These are phyloP conservation scores for Gossypium gossypioides DNA, from an alignment of 441 rosid genomes.

Conservation along the genomic window DNA sequence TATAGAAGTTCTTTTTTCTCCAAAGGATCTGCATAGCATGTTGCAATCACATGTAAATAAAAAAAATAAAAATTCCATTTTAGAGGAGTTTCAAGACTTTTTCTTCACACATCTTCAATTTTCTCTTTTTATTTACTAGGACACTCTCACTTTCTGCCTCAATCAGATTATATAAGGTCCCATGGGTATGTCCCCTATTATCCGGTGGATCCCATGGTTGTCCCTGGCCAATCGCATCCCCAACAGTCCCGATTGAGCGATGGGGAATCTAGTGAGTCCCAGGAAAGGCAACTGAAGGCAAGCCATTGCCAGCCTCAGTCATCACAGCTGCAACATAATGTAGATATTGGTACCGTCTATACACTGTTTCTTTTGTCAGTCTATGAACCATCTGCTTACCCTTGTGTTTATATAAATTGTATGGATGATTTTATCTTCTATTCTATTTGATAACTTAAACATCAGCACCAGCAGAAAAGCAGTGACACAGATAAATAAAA, in stretches of 20 bases:
- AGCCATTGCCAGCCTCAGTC: constrained; percentile 17
- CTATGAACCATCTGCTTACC: background rate
- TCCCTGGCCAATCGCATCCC: constrained; percentile 10
- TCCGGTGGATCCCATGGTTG: constrained; percentile 16
- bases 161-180: constrained; percentile 12
- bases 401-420: background rate
- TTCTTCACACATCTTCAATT: background rate
- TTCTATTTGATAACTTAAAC: background rate
- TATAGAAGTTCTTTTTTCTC: background rate
- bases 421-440: background rate
- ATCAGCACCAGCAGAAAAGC: background rate
- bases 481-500: background rate
- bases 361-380: background rate
- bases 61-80: background rate
- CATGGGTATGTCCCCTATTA: constrained; percentile 12
- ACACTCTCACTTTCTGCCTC: constrained; percentile 6
- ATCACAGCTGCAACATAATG: constrained; percentile 12
- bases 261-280: constrained; percentile 8
- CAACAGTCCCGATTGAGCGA: constrained; percentile 13
- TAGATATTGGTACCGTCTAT: constrained; percentile 17
- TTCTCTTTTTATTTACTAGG: background rate
- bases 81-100: background rate
- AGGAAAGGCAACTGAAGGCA: constrained; percentile 5
- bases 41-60: background rate
- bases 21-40: background rate